These are phyloP conservation scores for Beta macrorhiza DNA, from an alignment of 179 eudicot species.

Conservation along the genomic window DNA sequence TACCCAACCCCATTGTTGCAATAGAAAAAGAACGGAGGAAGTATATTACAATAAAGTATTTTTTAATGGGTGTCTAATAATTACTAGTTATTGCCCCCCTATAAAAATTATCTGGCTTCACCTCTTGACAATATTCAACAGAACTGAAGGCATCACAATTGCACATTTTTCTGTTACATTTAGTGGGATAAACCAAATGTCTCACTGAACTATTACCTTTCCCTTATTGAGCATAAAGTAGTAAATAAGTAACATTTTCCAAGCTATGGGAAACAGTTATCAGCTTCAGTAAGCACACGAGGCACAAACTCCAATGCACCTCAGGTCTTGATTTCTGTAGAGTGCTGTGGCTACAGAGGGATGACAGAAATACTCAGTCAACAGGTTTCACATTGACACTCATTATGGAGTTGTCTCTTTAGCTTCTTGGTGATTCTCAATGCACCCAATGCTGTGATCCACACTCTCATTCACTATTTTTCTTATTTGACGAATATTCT, in stretches of 20 bases:
- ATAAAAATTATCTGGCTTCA: too few relatives aligned
- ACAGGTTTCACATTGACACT: background rate
- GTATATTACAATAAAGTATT: too few relatives aligned
- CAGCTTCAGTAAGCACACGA: background rate
- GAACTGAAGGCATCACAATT: background rate
- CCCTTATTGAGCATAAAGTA: background rate
- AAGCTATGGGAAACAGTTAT: background rate
- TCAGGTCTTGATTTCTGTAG: background rate
- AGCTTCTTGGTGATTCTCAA: background rate
- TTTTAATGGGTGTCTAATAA: too few relatives aligned
- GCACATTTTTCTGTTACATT: background rate
- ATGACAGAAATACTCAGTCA: background rate
- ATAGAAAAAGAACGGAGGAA: too few relatives aligned
- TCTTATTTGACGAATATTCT: too few relatives aligned
- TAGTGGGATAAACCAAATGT: background rate
- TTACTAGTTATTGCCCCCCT: too few relatives aligned
- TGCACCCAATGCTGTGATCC: background rate
- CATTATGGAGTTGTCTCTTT: background rate
- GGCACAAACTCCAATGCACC: background rate
- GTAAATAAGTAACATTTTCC: background rate
- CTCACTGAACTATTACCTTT: background rate
- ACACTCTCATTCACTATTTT: background rate
- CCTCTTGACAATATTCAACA: too few relatives aligned
- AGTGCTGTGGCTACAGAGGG: background rate
- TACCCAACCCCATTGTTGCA: too few relatives aligned